Evolutionary conservation across 2,329 filamentous ascomycete genomes (phyloP).

Genomic region (Penicillium corylophilum): DNA sequence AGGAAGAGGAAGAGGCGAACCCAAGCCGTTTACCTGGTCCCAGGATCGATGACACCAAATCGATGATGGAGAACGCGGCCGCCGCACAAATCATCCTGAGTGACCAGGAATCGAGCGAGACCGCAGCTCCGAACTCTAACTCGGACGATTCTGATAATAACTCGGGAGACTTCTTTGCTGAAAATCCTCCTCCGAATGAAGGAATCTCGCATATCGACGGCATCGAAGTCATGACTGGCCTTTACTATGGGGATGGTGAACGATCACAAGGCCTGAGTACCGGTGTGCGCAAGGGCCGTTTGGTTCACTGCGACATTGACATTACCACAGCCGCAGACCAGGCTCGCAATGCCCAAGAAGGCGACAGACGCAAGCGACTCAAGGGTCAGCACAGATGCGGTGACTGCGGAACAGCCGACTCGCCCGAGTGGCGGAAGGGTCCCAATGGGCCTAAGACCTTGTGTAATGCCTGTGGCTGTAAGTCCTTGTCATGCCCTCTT

Average conservation of each 20-base stretch:
- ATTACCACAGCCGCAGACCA: conserved; percentile 76
- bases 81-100: conserved; percentile 18
- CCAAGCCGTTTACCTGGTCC: conserved; percentile 59
- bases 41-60: conserved; percentile 24
- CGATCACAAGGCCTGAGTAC: conserved; percentile 84
- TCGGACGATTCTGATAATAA: conserved; percentile 41
- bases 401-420: conserved; percentile 91
- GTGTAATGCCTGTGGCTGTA: conserved; percentile 90
- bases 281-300: conserved; percentile 73
- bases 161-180: conserved; percentile 72
- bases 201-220: conserved; percentile 74
- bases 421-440: conserved; percentile 93
- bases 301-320: conserved; percentile 82
- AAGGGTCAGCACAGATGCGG: conserved; percentile 96
- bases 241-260: conserved; percentile 86
- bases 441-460: conserved; percentile 90
- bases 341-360: conserved; percentile 52
- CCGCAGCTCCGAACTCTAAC: conserved; percentile 31
- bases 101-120: conserved; percentile 36
- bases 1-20: conserved; percentile 78
- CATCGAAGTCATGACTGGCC: conserved; percentile 88
- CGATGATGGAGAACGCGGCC: conserved; percentile 23
- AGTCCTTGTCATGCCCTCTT: conserved; percentile 31
- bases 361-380: conserved; percentile 81
- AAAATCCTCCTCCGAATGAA: conserved; percentile 83